Percentiles rank a stretch among this genome's conserved stretches.
Conservation (phyloP, 2,329 filamentous ascomycete species). For the Claviceps sp. region DNA sequence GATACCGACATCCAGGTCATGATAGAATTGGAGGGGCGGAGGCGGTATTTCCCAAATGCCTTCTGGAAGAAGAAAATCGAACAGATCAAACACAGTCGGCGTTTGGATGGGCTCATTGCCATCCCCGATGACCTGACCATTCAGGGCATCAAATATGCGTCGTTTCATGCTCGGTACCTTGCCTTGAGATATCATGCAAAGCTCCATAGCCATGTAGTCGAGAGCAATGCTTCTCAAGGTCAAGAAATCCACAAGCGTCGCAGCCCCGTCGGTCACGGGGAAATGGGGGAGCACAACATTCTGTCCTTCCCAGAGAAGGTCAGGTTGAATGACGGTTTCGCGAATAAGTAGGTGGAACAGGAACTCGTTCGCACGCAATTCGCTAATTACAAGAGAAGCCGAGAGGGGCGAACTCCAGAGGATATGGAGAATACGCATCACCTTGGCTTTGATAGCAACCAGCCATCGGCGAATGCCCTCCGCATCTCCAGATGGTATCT, state of each 20-base stretch:
- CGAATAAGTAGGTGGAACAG: constrained; percentile 63
- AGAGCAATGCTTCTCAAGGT: constrained; percentile 62
- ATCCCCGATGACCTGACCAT: constrained; percentile 58
- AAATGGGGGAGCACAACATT: constrained; percentile 50
- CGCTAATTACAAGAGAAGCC: constrained; percentile 56
- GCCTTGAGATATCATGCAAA: constrained; percentile 61
- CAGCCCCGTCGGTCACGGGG: constrained; percentile 51
- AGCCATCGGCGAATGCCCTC: constrained; percentile 54
- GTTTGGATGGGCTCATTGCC: constrained; percentile 54
- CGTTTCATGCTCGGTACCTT: constrained; percentile 58
- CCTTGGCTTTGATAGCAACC: constrained; percentile 52
- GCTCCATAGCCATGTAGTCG: constrained; percentile 75
- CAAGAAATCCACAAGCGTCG: constrained; percentile 65
- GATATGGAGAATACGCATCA: constrained; percentile 60
- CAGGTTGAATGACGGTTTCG: constrained; percentile 56
- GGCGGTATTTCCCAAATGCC: constrained; percentile 35
- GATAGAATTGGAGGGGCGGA: constrained; percentile 45
- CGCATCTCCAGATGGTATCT: constrained; percentile 51
- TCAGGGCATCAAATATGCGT: constrained; percentile 57
- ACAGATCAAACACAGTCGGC: constrained; percentile 76
- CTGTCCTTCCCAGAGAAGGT: constrained; percentile 61
- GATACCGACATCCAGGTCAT: constrained; percentile 51
- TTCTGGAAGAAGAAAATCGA: constrained; percentile 63
- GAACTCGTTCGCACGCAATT: constrained; percentile 68
- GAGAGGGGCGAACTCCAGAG: constrained; percentile 79